Evolutionary conservation across 2,329 filamentous ascomycete genomes (phyloP), one percentile per base, ranked within the genome.

Genomic region (Xylariomycetidae sp.): DNA sequence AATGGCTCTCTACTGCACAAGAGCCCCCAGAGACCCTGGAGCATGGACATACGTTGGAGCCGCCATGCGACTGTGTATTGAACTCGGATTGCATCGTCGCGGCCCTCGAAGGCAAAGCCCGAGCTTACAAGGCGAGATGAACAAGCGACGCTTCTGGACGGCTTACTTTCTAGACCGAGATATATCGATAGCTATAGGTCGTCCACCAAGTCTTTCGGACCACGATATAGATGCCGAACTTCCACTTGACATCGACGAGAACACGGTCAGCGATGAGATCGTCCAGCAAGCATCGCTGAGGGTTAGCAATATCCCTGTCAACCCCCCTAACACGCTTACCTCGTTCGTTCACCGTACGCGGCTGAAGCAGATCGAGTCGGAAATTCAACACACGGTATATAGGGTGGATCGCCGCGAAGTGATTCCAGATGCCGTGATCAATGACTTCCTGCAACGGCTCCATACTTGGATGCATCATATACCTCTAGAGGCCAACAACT

Each of bases 1-100:
- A 4, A 51, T 56, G 50, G 52, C 52, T 6, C 41, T 56, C 3
- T 56, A 56, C 27, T 56, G 52, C 33, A 56, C 49, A 13, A 48
- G 52, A 39, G 52, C 52, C 4, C 52, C 52, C 5, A 36, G 50
- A 18, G 50, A 56, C 25, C 52, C 52, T 1, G 52, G 52, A 4
- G 52, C 51, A 3, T 56, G 52, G 52, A 53, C 51, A 2, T 56
- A 53, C 17, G 43, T 56, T 2, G 51, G 52, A 19, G 46, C 46
- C 9, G 52, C 51, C 12, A 49, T 56, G 45, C 40, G 43, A 29
- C 30, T 54, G 7, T 56, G 52, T 34, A 45, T 54, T 27, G 52
- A 56, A 35, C 36, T 56, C 9, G 52, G 52, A 8, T 37, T 54
- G 16, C 52, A 56, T 36, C 48, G 52, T 10, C 46, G 48, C 16